phyloP scores from a whole-genome alignment of 768 basidiomycete species.

The Tylopilus vinaceipallidus region DNA sequence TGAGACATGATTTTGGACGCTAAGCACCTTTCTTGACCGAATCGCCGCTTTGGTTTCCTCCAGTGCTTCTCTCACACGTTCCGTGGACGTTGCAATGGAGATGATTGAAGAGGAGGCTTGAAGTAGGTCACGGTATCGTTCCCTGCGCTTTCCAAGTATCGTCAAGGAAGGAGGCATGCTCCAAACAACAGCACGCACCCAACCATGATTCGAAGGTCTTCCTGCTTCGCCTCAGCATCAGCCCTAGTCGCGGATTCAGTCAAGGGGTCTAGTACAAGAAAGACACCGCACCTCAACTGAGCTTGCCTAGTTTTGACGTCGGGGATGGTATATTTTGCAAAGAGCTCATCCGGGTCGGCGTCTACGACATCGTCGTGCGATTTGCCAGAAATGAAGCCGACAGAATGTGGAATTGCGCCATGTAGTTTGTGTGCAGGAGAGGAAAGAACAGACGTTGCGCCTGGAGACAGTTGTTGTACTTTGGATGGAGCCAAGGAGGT shows the following conservation, averaged over 20 bases:
- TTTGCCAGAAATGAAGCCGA: slow-evolving; percentile 15
- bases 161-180: slow-evolving; percentile 23
- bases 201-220: slow-evolving; percentile 87
- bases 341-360: slow-evolving; percentile 71
- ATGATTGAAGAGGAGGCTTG: slow-evolving; percentile 87
- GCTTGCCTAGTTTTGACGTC: slow-evolving; percentile 69
- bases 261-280: background rate
- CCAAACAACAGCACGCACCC: slow-evolving; percentile 59
- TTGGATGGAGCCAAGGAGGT: slow-evolving; percentile 25
- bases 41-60: slow-evolving; percentile 60
- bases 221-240: slow-evolving; percentile 85
- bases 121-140: slow-evolving; percentile 84
- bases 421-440: too few relatives aligned
- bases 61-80: slow-evolving; percentile 59
- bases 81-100: slow-evolving; percentile 66
- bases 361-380: slow-evolving; percentile 20
- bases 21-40: slow-evolving; percentile 44
- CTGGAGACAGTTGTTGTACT: slow-evolving; percentile 10
- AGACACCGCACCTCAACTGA: slow-evolving; percentile 55
- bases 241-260: slow-evolving; percentile 40
- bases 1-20: slow-evolving; percentile 41
- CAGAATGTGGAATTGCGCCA: too few relatives aligned
- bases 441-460: slow-evolving; percentile 2
- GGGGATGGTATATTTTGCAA: slow-evolving; percentile 63
- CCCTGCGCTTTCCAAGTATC: slow-evolving; percentile 64